Conservation (phyloP, 768 basidiomycete genomes). For the Trametes cingulata region DNA sequence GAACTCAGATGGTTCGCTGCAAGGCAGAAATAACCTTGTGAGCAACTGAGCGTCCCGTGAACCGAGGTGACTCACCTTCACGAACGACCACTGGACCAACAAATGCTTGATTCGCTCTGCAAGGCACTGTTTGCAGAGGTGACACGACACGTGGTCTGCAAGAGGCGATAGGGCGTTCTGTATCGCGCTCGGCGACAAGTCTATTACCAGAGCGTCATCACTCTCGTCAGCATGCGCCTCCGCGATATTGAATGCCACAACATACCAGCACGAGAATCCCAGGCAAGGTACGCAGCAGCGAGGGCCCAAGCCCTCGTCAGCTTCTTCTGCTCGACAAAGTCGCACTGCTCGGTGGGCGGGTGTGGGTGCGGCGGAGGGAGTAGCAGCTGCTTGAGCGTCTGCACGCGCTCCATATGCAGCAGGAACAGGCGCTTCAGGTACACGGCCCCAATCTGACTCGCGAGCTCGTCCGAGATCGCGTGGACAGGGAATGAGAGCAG, state of each 20-base stretch:
- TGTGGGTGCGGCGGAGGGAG: conserved; percentile 29
- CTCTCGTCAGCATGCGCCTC: too few relatives aligned
- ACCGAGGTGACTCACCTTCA: too few relatives aligned
- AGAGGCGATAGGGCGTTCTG: conserved; percentile 70
- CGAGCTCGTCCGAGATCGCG: conserved; percentile 39
- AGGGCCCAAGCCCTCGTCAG: conserved; percentile 34
- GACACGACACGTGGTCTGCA: conserved; percentile 65
- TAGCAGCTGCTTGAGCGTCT: conserved; percentile 35
- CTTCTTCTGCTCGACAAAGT: conserved; percentile 24
- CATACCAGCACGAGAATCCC: conserved; percentile 34
- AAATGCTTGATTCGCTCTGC: conserved; percentile 68
- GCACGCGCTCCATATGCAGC: conserved; percentile 39
- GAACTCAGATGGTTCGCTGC: too few relatives aligned
- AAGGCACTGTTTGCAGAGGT: conserved; percentile 60
- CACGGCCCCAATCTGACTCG: conserved; percentile 39
- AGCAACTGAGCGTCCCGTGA: too few relatives aligned
- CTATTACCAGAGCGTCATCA: conserved; percentile 41
- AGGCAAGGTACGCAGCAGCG: conserved; percentile 29
- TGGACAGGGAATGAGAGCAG: conserved; percentile 38
- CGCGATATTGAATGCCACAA: too few relatives aligned
- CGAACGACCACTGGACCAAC: conserved; percentile 72
- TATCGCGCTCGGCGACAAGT: conserved; percentile 67
- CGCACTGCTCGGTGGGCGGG: conserved; percentile 22
- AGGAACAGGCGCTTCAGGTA: conserved; percentile 43
- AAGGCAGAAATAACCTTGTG: too few relatives aligned